Evolutionary conservation across 1,139 yeast species (phyloP), one percentile per base, ranked within the genome.

Genomic region (Hyphopichia fennica): DNA sequence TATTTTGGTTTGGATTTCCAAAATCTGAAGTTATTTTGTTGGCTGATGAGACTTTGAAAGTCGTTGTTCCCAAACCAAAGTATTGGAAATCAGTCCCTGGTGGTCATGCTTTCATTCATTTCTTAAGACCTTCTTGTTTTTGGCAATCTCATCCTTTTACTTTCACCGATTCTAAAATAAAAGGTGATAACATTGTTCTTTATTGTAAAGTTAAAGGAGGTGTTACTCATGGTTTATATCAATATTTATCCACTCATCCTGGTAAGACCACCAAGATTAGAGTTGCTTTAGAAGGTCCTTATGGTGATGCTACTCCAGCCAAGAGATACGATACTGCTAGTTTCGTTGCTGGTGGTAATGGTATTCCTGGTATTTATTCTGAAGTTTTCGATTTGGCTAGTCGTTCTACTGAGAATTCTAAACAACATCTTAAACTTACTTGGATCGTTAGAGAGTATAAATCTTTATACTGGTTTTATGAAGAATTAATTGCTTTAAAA

Each of bases 91-190:
- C 73, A 1, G 53, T 61, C 35, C 77, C 80, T 9, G 82, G 82
- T 34, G 76, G 79, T 1, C 80, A 77, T 53, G 81, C 78, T 0
- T 79, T 72, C 43, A 60, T 79, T 32, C 69, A 75, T 47, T 77
- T 79, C 53, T 42, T 74, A 30, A 57, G 59, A 37, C 64, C 64
- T 5, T 42, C 56, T 15, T 61, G 61, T 43, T 71, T 70, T 50
- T 71, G 72, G 72, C 77, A 71, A 48, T 67, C 74, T 2, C 77
- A 71, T 50, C 76, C 76, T 6, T 71, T 71, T 46, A 67, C 75
- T 0, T 67, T 65, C 44, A 57, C 64, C 10, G 62, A 57, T 9
- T 50, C 62, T 2, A 47, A 46, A 7, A 61, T 52, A 28, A 47
- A 53, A 11, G 52, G 53, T 7, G 48, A 57, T 32, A 46, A 54